These are phyloP conservation scores for Cystobasidium ongulense DNA, from an alignment of 768 basidiomycete species.

Conservation along the genomic window DNA sequence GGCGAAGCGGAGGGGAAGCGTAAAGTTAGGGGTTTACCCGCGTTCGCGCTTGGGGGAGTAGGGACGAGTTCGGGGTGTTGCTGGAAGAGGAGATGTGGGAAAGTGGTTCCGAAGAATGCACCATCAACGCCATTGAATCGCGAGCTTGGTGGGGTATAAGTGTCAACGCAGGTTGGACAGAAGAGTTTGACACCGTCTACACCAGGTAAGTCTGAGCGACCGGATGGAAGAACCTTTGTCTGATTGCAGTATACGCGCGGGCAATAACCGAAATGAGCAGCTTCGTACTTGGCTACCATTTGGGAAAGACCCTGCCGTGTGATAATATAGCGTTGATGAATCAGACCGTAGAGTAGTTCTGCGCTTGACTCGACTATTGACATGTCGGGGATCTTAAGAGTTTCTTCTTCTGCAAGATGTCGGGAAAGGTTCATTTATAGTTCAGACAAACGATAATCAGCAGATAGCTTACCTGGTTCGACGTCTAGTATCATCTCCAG, in stretches of 20 bases:
- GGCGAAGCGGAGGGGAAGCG: neutral
- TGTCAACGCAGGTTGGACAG: slow-evolving; percentile 96
- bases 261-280: slow-evolving; percentile 80
- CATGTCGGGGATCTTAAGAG: slow-evolving; percentile 92
- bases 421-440: neutral
- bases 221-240: slow-evolving; percentile 84
- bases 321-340: slow-evolving; percentile 94
- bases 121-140: slow-evolving; percentile 94
- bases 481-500: slow-evolving; percentile 99
- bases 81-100: slow-evolving; percentile 94
- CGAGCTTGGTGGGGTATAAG: slow-evolving; percentile 89
- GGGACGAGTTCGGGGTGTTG: slow-evolving; percentile 75
- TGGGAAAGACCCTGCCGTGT: slow-evolving; percentile 86
- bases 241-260: slow-evolving; percentile 89
- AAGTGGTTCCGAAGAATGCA: slow-evolving; percentile 99
- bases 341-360: slow-evolving; percentile 91
- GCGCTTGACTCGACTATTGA: slow-evolving; percentile 97
- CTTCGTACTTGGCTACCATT: slow-evolving; percentile 98
- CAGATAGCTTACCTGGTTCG: slow-evolving; percentile 69
- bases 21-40: neutral
- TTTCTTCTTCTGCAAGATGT: slow-evolving; percentile 59
- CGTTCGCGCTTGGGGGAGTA: neutral
- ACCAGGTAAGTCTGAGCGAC: slow-evolving; percentile 88
- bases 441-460: neutral
- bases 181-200: slow-evolving; percentile 95